Evolutionary conservation across 2,329 filamentous ascomycete species (phyloP).

Genomic region (Esteya vermicola): DNA sequence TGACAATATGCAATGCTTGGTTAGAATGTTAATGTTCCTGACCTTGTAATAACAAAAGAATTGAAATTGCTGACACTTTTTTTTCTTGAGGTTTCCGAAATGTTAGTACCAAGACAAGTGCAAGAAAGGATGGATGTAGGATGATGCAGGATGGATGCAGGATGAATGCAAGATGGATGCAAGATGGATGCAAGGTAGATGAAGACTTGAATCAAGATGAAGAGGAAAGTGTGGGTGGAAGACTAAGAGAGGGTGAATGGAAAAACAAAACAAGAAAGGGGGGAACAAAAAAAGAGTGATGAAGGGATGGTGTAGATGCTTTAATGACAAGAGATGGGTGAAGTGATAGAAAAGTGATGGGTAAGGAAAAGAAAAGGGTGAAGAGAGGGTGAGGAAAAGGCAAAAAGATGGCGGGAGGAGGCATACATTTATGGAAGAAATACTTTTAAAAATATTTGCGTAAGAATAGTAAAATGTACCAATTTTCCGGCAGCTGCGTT

Average conservation of each 20-base stretch:
- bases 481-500: not conserved
- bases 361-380: not conserved
- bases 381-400: not conserved
- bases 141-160: not conserved
- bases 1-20: no score
- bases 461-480: not conserved
- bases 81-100: not conserved
- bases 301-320: conserved; percentile 8
- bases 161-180: not conserved
- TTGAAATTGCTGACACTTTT: conserved; percentile 3
- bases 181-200: not conserved
- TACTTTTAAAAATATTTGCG: no score
- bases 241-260: not conserved
- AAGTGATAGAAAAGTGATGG: not conserved
- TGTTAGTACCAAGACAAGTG: not conserved
- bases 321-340: no score
- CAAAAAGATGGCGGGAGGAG: not conserved
- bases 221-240: not conserved
- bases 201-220: not conserved
- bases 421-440: not conserved
- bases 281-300: not conserved
- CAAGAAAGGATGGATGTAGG: not conserved
- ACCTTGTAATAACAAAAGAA: no score
- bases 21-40: no score
- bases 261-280: conserved; percentile 7